A percentile compares a stretch with the other conserved stretches of the same genome.
Conservation (phyloP, 2,329 filamentous ascomycete species). For the Uncinocarpus reesii region DNA sequence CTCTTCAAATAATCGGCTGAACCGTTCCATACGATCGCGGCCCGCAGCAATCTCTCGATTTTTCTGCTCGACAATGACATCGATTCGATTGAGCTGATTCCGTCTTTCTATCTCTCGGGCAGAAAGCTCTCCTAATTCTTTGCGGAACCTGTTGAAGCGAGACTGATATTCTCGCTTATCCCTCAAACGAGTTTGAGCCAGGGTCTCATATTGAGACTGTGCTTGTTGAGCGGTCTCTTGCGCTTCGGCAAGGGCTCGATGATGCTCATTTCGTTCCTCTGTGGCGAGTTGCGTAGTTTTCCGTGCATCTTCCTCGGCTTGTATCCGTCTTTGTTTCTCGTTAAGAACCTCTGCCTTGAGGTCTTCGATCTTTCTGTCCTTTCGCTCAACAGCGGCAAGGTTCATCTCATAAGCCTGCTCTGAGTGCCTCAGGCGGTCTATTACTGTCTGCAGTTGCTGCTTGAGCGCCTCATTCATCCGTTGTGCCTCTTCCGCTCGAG, state of each 20-base stretch:
- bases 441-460: conserved; percentile 37
- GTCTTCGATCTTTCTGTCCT: conserved; percentile 41
- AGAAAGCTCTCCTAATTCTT: conserved; percentile 28
- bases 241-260: conserved; percentile 31
- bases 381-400: conserved; percentile 37
- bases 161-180: conserved; percentile 34
- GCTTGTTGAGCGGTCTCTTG: conserved; percentile 33
- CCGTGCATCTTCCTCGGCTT: conserved; percentile 33
- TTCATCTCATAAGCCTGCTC: conserved; percentile 41
- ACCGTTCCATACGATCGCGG: conserved; percentile 32
- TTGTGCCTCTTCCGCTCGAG: conserved; percentile 39
- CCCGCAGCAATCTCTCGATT: conserved; percentile 35
- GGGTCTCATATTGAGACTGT: conserved; percentile 36
- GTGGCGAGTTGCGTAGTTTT: conserved; percentile 31
- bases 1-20: conserved; percentile 32
- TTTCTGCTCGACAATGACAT: conserved; percentile 39
- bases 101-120: conserved; percentile 30
- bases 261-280: conserved; percentile 32
- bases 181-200: conserved; percentile 32
- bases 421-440: conserved; percentile 37
- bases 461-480: conserved; percentile 38
- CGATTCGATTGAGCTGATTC: conserved; percentile 32
- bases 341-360: conserved; percentile 33
- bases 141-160: conserved; percentile 30
- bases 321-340: conserved; percentile 34